Evolutionary conservation across 1,284 basidiomycete genomes (phyloP).

Genomic region (Trichosporon sp.): DNA sequence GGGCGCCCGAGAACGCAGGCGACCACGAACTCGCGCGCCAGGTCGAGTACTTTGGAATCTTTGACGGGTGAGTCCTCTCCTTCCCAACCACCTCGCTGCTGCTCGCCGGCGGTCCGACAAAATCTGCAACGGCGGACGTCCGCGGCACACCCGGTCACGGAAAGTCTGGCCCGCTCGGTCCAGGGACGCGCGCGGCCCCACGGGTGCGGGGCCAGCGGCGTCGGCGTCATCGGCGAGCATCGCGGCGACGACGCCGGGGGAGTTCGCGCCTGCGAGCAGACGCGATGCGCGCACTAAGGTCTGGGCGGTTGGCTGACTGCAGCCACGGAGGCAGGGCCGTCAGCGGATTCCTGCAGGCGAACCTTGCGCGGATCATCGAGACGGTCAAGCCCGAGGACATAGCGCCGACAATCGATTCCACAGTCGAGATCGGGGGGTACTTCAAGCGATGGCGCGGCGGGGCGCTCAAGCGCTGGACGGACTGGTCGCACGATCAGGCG

Average conservation of each 20-base stretch:
- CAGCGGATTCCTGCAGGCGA: conserved; percentile 68
- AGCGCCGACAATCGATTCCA: conserved; percentile 68
- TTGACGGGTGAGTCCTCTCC: conserved; percentile 66
- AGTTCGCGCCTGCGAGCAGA: neutral
- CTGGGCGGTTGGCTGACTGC: neutral
- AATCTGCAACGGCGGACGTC: neutral
- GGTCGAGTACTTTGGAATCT: conserved; percentile 78
- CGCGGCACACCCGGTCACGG: neutral
- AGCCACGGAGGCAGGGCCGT: conserved; percentile 77
- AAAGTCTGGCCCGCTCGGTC: neutral
- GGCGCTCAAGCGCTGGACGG: conserved; percentile 51
- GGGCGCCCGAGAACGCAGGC: conserved; percentile 57
- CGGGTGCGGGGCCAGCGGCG: neutral
- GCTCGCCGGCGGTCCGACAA: neutral
- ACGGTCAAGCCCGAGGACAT: conserved; percentile 63
- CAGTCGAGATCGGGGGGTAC: conserved; percentile 68
- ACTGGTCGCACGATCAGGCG: conserved; percentile 19
- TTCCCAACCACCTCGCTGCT: neutral
- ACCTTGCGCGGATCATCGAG: conserved; percentile 75
- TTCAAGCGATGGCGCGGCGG: conserved; percentile 83
- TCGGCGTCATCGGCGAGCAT: neutral
- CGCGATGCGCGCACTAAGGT: neutral
- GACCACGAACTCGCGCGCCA: conserved; percentile 63
- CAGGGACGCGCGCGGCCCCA: neutral
- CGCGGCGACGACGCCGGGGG: too few species aligned